Evolutionary conservation across 73 alveolate species (phyloP).

Genomic region (Effrenium voratum): DNA sequence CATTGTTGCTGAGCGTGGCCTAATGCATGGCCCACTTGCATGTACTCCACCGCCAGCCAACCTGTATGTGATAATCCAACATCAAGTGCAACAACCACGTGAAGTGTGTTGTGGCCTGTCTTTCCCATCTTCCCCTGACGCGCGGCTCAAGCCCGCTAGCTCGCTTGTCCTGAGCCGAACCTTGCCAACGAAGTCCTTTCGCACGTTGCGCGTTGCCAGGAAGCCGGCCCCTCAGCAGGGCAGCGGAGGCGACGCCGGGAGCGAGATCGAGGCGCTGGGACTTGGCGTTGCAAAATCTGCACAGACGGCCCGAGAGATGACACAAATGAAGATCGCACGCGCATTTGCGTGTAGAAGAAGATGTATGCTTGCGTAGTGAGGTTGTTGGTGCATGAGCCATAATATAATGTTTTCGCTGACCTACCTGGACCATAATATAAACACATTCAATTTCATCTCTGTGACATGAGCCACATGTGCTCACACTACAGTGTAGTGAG

Average conservation of each 20-base stretch:
- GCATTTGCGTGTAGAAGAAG: too few relatives aligned
- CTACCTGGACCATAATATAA: too few relatives aligned
- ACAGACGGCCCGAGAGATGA: too few relatives aligned
- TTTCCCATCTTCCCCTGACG: background rate
- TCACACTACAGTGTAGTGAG: too few relatives aligned
- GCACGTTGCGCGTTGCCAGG: background rate
- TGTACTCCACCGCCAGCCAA: background rate
- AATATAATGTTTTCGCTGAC: too few relatives aligned
- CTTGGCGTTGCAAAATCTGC: too few relatives aligned
- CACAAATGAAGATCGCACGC: too few relatives aligned
- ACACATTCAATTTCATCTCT: too few relatives aligned
- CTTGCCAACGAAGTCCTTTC: background rate
- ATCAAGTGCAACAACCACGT: background rate
- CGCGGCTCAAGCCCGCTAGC: background rate
- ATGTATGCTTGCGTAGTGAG: too few relatives aligned
- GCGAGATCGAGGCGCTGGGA: constrained; percentile 17
- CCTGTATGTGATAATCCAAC: background rate
- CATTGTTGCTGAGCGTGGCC: background rate
- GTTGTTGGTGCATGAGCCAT: too few relatives aligned
- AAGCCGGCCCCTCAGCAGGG: constrained; percentile 74
- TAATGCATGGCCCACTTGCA: background rate
- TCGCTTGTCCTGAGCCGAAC: background rate
- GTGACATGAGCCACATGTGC: too few relatives aligned
- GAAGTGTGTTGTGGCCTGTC: background rate
- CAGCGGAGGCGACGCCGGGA: constrained; percentile 66